These are phyloP conservation scores for Leishmania guyanensis DNA, from an alignment of 208 protist species.

Conservation along the genomic window DNA sequence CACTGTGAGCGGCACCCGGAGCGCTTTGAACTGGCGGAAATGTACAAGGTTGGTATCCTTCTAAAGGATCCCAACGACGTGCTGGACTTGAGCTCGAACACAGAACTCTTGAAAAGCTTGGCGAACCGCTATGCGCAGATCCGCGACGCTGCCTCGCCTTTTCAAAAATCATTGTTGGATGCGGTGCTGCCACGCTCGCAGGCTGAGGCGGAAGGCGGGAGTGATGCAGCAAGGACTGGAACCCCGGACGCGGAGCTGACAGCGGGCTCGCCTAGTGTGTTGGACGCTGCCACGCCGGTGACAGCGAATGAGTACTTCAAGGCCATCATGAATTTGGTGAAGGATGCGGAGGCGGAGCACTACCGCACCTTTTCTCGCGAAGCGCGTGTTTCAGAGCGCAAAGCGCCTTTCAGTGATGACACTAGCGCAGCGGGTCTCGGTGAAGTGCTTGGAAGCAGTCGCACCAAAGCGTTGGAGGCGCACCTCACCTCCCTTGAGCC, in stretches of 20 bases:
- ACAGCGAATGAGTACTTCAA: slow-evolving; percentile 28
- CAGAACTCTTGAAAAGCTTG: slow-evolving; percentile 2
- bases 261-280: neutral
- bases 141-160: slow-evolving; percentile 17
- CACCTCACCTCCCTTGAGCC: slow-evolving; percentile 56
- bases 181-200: slow-evolving; percentile 13
- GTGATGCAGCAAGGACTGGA: neutral
- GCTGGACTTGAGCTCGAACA: slow-evolving; percentile 9
- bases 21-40: slow-evolving; percentile 24
- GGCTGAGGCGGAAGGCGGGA: neutral
- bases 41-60: slow-evolving; percentile 33
- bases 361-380: slow-evolving; percentile 12
- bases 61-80: slow-evolving; percentile 23
- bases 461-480: slow-evolving; percentile 30
- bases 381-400: neutral
- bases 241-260: neutral
- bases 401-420: neutral
- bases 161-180: slow-evolving; percentile 31
- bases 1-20: slow-evolving; percentile 15
- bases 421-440: slow-evolving; percentile 3
- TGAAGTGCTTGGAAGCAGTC: slow-evolving; percentile 27
- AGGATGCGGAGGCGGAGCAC: slow-evolving; percentile 33
- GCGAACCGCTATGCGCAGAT: slow-evolving; percentile 16
- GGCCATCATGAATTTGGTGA: slow-evolving; percentile 32
- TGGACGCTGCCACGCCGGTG: neutral